Base-by-base conservation (phyloP, 2,329 filamentous ascomycete species). In the Lachnellula arida region DNA sequence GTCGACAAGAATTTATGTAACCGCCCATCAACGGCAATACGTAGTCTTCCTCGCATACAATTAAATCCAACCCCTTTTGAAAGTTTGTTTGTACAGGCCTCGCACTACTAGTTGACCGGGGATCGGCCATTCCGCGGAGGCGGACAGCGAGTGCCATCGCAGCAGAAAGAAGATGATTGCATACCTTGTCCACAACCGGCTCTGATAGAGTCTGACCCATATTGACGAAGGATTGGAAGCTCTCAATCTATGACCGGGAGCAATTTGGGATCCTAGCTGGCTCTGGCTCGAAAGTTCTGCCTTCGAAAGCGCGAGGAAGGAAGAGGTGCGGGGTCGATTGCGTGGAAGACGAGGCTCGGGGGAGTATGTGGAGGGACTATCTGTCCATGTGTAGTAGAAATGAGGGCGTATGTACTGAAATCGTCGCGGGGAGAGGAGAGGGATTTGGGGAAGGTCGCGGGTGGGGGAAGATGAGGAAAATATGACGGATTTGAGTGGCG, bases 141-240 rank as follows among this genome's bases (percentile, higher is more conserved):
- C 43, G 39, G 15, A 44, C 44, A 23, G n/a, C 22, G 44, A 48
- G 5, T 42, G 39, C 53, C 52, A 46, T 19, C 15, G 22, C 42
- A 35, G 14, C 34, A 37, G 15, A 53, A 57, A 54, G 47, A 53
- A 50, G 44, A 54, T 42, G 46, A 54, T 49, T 57, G 75, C 83
- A 73, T 82, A 99, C 94, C 92, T 99, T 99, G 74, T 97, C 94
- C 75, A 96, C 89, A 71, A 99, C 92, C 70, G 94, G 94, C 81
- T 99, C 94, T 71, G 93, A 97, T 72, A 99, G 87, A 76, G 94
- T 99, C 82, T 99, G 94, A 84, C 94, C 94, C 94, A 99, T 99
- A 50, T 63, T 70, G 60, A 57, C 49, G 54, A 55, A 55, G 54
- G 56, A 55, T 60, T 56, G 49, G 23, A 50, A 48, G 56, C 56